Base-by-base conservation (phyloP, 768 basidiomycete species). In the Kondoa malvinella region DNA sequence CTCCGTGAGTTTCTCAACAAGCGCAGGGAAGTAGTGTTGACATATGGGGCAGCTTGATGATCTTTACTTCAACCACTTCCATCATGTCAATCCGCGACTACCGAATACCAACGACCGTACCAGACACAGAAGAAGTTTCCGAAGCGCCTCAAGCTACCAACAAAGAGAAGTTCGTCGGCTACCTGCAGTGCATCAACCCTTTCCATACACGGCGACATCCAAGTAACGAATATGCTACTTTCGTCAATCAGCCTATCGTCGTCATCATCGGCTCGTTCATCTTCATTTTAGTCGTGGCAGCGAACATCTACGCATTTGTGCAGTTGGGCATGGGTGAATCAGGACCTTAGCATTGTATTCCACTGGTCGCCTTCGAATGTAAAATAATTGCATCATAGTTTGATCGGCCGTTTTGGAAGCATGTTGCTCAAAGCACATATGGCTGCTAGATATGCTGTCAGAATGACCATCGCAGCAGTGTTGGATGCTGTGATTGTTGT, bases 401-500 rank as follows among this genome's bases (percentile, higher is more conserved):
- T n/a, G n/a, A n/a, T n/a, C n/a, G n/a, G n/a, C n/a, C n/a, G n/a
- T n/a, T n/a, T n/a, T n/a, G n/a, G n/a, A n/a, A n/a, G n/a, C n/a
- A n/a, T n/a, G n/a, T n/a, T n/a, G n/a, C n/a, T n/a, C 2, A 67
- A 26, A 0, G 56, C 77, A 70, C 83, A 87, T 12, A 88, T 76
- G 0, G 76, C 79, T 4, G 82, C 77, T 1, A 83, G 78, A 76
- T 96, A 96, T 3, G 73, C 74, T 2, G 77, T 70, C 12, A 96
- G 76, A 50, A 92, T 81, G 3, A 78, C 66, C 80, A 92, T 80
- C 3, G 88, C 85, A 34, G 77, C 72, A 34, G 68, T 58, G 67
- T 85, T 79, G 1, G 81, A 78, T 29, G 81, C 80, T 73, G 92
- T 89, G 85, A 97, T 91, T 8, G 91, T 96, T 71, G 78, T 77